Evolutionary conservation across 345 rosid species (phyloP).

Genomic region (Salix viminalis): DNA sequence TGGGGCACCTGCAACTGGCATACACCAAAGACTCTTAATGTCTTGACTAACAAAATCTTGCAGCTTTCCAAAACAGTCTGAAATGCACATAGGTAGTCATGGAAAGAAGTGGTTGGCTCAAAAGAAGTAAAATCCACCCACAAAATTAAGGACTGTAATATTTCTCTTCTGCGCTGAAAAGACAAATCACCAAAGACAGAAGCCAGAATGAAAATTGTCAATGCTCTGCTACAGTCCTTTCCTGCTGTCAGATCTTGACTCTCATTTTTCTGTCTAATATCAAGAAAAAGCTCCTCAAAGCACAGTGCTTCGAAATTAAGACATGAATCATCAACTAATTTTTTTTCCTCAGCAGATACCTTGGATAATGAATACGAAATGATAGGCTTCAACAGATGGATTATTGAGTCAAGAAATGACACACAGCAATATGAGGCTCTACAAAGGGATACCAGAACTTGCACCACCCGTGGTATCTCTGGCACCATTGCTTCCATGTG

Average conservation of each 20-base stretch:
- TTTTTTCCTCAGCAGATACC: conserved; percentile 49
- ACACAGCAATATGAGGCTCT: conserved; percentile 59
- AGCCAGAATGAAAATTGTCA: conserved; percentile 54
- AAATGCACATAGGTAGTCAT: conserved; percentile 69
- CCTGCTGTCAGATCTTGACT: conserved; percentile 34
- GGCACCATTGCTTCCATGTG: conserved; percentile 85
- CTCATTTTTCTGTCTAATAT: conserved; percentile 38
- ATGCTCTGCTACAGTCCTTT: conserved; percentile 40
- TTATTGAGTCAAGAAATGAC: conserved; percentile 54
- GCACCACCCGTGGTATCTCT: conserved; percentile 74
- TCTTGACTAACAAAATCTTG: conserved; percentile 45
- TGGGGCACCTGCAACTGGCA: conserved; percentile 39
- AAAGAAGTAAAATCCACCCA: conserved; percentile 59
- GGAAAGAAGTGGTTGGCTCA: conserved; percentile 58
- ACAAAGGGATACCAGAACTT: conserved; percentile 61
- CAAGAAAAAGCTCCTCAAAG: not conserved
- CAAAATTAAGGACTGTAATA: conserved; percentile 48
- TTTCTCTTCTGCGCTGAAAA: conserved; percentile 41
- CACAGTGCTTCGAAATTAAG: conserved; percentile 19
- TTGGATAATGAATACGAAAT: conserved; percentile 59
- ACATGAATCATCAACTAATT: conserved; percentile 45
- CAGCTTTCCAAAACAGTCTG: conserved; percentile 54
- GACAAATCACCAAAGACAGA: conserved; percentile 62
- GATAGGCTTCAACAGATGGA: conserved; percentile 60
- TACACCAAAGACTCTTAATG: conserved; percentile 35